Evolutionary conservation across 768 basidiomycete species (phyloP), one percentile per base, ranked within the genome.

Genomic region (Leccinum sublutescens): DNA sequence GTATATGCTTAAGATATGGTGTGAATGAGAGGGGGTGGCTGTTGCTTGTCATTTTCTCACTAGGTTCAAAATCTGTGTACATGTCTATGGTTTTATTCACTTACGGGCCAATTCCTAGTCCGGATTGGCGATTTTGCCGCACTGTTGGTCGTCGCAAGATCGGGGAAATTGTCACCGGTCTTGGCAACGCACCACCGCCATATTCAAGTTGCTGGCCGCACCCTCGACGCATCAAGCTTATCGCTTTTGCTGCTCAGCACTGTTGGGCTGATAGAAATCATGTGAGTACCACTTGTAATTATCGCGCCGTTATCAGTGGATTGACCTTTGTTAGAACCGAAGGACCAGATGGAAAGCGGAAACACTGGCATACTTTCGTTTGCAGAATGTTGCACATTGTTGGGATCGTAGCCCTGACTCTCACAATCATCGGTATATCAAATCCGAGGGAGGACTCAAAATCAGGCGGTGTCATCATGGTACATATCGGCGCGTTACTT

Each of bases 11-110:
- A 50, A 82, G 78, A 34, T 84, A 88, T 76, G 83, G 87, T 64
- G 70, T 82, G 57, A 76, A 79, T 40, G 80, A 85, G 69, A 83
- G 79, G 29, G 88, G 86, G 58, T 90, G 85, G 86, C 69, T 88
- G n/a, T 82, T 82, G 61, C 76, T 89, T 21, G 76, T 82, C 50
- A 71, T 86, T 14, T 86, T 89, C 61, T 79, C 85, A 14, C 61
- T 81, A 50, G 70, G 87, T 86, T 5, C 36, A 61, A 33, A 68
- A 83, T 76, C 31, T 5, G 47, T 21, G 54, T 45, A 12, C 33
- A 31, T 17, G 49, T 34, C 53, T 43, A 4, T 33, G 33, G n/a
- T 53, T 40, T n/a, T 6, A 21, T 54, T 53, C 43, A 50, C 60
- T 61, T 45, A 60, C 25, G 15, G 6, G 36, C 38, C 7, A 25